These are phyloP conservation scores for Mycosphaerella sp. DNA, from an alignment of 2,329 filamentous ascomycete genomes.

Conservation along the genomic window DNA sequence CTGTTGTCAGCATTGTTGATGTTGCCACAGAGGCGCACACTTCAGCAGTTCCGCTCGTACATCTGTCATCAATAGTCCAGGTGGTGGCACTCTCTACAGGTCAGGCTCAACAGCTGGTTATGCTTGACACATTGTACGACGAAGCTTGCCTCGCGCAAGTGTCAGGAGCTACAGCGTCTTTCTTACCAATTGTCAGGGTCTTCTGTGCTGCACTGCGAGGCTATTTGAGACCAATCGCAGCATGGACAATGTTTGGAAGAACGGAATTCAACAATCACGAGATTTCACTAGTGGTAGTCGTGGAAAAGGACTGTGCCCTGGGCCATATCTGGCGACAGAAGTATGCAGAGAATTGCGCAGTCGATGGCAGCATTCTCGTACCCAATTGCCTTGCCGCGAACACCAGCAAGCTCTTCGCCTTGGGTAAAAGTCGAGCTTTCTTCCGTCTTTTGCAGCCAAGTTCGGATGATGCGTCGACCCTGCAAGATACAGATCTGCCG, in stretches of 20 bases:
- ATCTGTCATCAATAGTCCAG: slow-evolving; percentile 58
- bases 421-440: slow-evolving; percentile 82
- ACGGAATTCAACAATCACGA: slow-evolving; percentile 52
- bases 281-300: slow-evolving; percentile 52
- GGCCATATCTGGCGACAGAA: slow-evolving; percentile 69
- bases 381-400: slow-evolving; percentile 69
- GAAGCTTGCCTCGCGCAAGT: slow-evolving; percentile 63
- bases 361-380: slow-evolving; percentile 56
- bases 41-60: slow-evolving; percentile 50
- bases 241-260: slow-evolving; percentile 78
- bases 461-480: background rate
- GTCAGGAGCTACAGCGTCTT: slow-evolving; percentile 56
- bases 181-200: slow-evolving; percentile 57
- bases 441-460: slow-evolving; percentile 59
- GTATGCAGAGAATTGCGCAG: slow-evolving; percentile 59
- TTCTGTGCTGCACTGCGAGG: slow-evolving; percentile 78
- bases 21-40: slow-evolving; percentile 53
- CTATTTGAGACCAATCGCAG: slow-evolving; percentile 70
- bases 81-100: slow-evolving; percentile 33
- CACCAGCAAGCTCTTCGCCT: slow-evolving; percentile 68
- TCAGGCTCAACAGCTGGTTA: slow-evolving; percentile 53
- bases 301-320: slow-evolving; percentile 60
- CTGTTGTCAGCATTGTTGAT: slow-evolving; percentile 60
- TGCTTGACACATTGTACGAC: slow-evolving; percentile 72
- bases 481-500: slow-evolving; percentile 3